Conservation (phyloP, 306 rosid genomes). For the Trifolium subterraneum region DNA sequence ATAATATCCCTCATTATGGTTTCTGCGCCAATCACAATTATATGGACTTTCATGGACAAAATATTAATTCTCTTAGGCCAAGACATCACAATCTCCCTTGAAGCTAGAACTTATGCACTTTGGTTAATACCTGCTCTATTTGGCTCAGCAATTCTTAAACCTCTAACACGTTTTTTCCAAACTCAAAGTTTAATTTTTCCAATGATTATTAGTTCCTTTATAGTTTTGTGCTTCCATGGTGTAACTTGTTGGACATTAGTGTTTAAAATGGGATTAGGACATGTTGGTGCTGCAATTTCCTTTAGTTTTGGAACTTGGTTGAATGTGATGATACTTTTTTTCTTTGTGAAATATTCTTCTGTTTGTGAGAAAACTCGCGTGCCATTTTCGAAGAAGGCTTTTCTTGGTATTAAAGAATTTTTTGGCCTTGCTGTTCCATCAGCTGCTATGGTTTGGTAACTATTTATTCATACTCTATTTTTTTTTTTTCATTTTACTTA, state of each 20-base stretch:
- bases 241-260: conserved; percentile 59
- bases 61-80: conserved; percentile 54
- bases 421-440: conserved; percentile 64
- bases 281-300: conserved; percentile 62
- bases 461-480: not conserved
- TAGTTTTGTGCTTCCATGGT: conserved; percentile 53
- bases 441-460: conserved; percentile 74
- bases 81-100: conserved; percentile 51
- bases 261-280: conserved; percentile 48
- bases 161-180: conserved; percentile 57
- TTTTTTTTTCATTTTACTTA: not conserved
- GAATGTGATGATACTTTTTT: conserved; percentile 45
- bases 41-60: conserved; percentile 62
- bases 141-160: conserved; percentile 58
- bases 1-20: conserved; percentile 53
- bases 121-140: conserved; percentile 61
- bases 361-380: conserved; percentile 53
- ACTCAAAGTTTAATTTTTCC: conserved; percentile 61
- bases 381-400: conserved; percentile 44
- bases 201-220: conserved; percentile 49
- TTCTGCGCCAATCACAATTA: conserved; percentile 54
- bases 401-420: conserved; percentile 47
- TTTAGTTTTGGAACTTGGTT: conserved; percentile 62
- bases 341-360: conserved; percentile 49
- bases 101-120: conserved; percentile 57